These are phyloP conservation scores for Huntiella bhutanensis DNA, from an alignment of 2,329 filamentous ascomycete species.

Conservation along the genomic window DNA sequence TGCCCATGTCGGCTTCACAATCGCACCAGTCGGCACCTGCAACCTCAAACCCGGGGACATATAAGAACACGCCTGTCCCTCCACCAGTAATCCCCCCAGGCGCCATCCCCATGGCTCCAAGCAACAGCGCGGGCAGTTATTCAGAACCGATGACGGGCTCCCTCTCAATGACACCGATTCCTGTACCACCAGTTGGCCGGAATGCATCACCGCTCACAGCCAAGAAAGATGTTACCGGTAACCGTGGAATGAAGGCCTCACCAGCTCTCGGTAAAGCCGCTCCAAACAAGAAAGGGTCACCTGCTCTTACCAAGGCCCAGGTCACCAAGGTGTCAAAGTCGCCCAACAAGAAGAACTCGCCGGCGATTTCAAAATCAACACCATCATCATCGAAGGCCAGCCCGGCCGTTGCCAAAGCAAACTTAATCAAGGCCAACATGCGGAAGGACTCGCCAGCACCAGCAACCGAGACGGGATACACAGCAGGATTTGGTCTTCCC, in stretches of 20 bases:
- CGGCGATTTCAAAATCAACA: slow-evolving; percentile 2
- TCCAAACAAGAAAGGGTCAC: slow-evolving; percentile 7
- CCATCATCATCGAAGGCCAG: slow-evolving; percentile 4
- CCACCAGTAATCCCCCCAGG: slow-evolving; percentile 8
- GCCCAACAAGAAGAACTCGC: slow-evolving; percentile 8
- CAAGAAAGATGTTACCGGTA: slow-evolving; percentile 7
- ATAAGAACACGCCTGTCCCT: slow-evolving; percentile 9
- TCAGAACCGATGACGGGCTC: neutral
- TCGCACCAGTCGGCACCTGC: neutral
- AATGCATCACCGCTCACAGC: slow-evolving; percentile 7
- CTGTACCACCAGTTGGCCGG: neutral
- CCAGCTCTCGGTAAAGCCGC: slow-evolving; percentile 5
- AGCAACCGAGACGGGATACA: slow-evolving; percentile 4
- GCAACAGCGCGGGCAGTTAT: neutral
- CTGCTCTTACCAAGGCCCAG: slow-evolving; percentile 8
- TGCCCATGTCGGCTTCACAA: neutral
- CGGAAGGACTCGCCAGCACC: slow-evolving; percentile 7
- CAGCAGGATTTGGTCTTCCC: slow-evolving; percentile 1
- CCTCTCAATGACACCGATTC: neutral
- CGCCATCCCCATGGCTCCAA: neutral
- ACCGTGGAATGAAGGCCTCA: slow-evolving; percentile 4
- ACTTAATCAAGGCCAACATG: slow-evolving; percentile 2
- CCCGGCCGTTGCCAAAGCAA: slow-evolving; percentile 3
- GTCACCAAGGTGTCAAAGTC: slow-evolving; percentile 8
- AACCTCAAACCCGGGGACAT: neutral